Conservation (phyloP, 1,139 yeast species). For the Pichia sp. region DNA sequence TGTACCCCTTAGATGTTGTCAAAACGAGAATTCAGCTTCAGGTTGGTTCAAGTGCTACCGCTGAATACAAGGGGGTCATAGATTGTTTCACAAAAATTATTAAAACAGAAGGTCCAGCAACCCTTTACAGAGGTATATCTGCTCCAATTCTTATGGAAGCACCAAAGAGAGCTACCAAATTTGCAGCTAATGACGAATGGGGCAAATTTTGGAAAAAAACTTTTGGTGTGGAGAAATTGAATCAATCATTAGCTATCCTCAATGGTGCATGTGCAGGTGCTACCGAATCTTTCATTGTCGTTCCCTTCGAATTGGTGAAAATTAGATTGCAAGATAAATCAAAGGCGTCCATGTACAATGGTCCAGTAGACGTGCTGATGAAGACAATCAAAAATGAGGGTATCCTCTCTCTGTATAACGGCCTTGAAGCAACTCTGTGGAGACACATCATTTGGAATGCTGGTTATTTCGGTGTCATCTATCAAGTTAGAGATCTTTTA, state of each 20-base stretch:
- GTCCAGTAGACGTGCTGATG: constrained; percentile 77
- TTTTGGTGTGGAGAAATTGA: constrained; percentile 67
- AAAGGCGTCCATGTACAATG: constrained; percentile 69
- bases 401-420: constrained; percentile 78
- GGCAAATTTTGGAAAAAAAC: constrained; percentile 70
- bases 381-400: constrained; percentile 74
- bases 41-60: constrained; percentile 55
- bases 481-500: constrained; percentile 72
- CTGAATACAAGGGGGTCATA: constrained; percentile 72
- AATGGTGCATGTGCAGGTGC: constrained; percentile 99
- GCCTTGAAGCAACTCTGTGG: constrained; percentile 95
- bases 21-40: constrained; percentile 95
- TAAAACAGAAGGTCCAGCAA: constrained; percentile 73
- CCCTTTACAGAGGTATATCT: constrained; percentile 85
- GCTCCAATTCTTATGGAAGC: constrained; percentile 99
- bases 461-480: constrained; percentile 93
- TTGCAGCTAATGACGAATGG: constrained; percentile 98
- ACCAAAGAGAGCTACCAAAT: constrained; percentile 97
- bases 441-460: constrained; percentile 97
- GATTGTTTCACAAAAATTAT: constrained; percentile 80
- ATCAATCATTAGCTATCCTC: constrained; percentile 76
- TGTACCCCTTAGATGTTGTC: constrained; percentile 98
- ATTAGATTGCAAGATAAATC: constrained; percentile 88
- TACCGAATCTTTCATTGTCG: constrained; percentile 91
- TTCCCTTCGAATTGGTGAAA: constrained; percentile 85